Percentiles rank a stretch among this genome's conserved stretches.
Conservation (phyloP, 2,329 filamentous ascomycete genomes). For the Didymella lethalis region DNA sequence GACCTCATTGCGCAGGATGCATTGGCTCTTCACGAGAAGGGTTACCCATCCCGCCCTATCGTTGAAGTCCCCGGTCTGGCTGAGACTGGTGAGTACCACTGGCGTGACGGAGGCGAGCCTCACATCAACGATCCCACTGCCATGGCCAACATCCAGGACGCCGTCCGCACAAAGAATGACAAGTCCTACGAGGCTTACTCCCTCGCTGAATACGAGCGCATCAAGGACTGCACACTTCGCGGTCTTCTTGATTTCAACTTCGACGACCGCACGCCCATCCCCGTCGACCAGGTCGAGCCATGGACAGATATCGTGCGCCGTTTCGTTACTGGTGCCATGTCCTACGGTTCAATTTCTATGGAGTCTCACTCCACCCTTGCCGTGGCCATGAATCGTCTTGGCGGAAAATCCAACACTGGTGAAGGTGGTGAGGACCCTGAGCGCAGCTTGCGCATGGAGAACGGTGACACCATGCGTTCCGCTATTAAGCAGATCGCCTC, state of each 20-base stretch:
- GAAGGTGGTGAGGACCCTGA: slow-evolving; percentile 97
- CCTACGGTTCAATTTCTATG: slow-evolving; percentile 98
- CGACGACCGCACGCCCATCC: slow-evolving; percentile 81
- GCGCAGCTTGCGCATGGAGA: slow-evolving; percentile 83
- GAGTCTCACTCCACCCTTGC: slow-evolving; percentile 96
- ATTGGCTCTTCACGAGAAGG: slow-evolving; percentile 93
- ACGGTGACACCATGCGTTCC: slow-evolving; percentile 95
- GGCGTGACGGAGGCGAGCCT: slow-evolving; percentile 93
- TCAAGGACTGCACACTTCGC: slow-evolving; percentile 94
- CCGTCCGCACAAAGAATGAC: slow-evolving; percentile 95
- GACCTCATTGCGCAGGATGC: slow-evolving; percentile 93
- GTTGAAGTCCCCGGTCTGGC: slow-evolving; percentile 79
- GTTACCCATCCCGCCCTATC: slow-evolving; percentile 83
- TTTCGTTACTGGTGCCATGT: slow-evolving; percentile 98
- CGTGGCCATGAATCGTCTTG: slow-evolving; percentile 95
- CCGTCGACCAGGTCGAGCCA: slow-evolving; percentile 95
- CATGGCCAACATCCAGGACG: slow-evolving; percentile 97
- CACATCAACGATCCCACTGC: slow-evolving; percentile 95
- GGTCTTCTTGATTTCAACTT: slow-evolving; percentile 97
- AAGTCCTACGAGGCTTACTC: slow-evolving; percentile 99
- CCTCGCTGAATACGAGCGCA: slow-evolving; percentile 89
- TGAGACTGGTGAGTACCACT: slow-evolving; percentile 97
- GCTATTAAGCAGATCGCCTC: slow-evolving; percentile 98
- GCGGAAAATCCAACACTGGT: slow-evolving; percentile 96
- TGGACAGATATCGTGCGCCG: slow-evolving; percentile 98